A percentile compares a stretch with the other conserved stretches of the same genome.
Evolutionary conservation across 1,284 basidiomycete genomes (phyloP).

Genomic region (Melampsora americana): DNA sequence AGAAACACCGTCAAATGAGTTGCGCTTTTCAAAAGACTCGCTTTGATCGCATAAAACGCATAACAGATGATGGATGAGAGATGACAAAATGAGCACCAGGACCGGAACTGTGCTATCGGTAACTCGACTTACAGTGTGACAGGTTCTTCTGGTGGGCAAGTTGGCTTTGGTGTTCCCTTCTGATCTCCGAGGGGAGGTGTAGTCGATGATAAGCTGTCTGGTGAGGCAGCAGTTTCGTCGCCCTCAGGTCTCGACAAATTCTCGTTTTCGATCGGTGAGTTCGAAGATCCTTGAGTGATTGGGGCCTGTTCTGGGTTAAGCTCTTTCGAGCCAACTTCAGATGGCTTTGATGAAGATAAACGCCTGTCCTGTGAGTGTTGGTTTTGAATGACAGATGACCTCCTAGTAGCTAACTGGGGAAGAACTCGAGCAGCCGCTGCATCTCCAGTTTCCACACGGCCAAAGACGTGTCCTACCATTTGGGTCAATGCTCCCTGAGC

Average conservation of each 20-base stretch:
- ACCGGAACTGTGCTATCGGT: not conserved
- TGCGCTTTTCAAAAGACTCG: constrained; percentile 50
- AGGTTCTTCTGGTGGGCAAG: constrained; percentile 19
- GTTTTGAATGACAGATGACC: constrained; percentile 1
- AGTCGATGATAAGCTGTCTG: not conserved
- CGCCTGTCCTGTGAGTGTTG: not conserved
- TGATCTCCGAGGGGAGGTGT: not conserved
- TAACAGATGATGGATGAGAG: not conserved
- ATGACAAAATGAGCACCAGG: constrained; percentile 21
- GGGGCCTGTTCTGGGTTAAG: not conserved
- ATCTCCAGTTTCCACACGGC: constrained; percentile 58
- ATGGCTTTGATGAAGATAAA: not conserved
- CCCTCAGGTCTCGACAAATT: not conserved
- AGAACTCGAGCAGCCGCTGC: constrained; percentile 3
- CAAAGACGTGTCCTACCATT: constrained; percentile 93
- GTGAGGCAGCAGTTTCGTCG: not conserved
- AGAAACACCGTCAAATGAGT: constrained; percentile 47
- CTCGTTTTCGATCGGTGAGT: not conserved
- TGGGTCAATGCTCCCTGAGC: constrained; percentile 93
- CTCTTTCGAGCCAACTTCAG: not conserved
- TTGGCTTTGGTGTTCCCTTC: constrained; percentile 4
- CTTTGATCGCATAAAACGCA: constrained; percentile 31
- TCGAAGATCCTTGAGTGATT: not conserved
- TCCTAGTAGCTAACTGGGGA: constrained; percentile 2
- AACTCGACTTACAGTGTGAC: constrained; percentile 35